These are phyloP conservation scores for Chlorencoelia australis DNA, from an alignment of 2,329 filamentous ascomycete species.

Conservation along the genomic window DNA sequence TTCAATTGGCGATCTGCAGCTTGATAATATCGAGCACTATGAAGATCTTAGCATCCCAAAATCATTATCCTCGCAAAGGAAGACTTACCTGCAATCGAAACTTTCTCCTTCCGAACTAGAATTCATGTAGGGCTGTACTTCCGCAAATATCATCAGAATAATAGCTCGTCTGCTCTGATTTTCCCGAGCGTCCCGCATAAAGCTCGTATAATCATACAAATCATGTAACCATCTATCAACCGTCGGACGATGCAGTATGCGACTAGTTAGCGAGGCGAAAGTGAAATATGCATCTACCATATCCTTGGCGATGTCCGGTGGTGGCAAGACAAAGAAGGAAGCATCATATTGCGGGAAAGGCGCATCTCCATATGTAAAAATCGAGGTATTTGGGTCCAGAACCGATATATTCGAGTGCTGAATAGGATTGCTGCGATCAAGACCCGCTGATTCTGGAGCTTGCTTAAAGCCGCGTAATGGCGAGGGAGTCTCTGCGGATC, in stretches of 20 bases:
- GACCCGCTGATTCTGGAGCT: too few relatives aligned
- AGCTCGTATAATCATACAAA: slow-evolving; percentile 35
- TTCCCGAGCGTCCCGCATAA: slow-evolving; percentile 31
- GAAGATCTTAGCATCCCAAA: slow-evolving; percentile 9
- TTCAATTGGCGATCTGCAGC: slow-evolving; percentile 25
- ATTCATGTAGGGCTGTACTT: slow-evolving; percentile 34
- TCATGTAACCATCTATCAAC: slow-evolving; percentile 39
- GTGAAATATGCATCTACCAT: slow-evolving; percentile 46
- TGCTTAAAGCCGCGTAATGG: too few relatives aligned
- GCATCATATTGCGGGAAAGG: slow-evolving; percentile 36
- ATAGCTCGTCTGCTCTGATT: slow-evolving; percentile 30
- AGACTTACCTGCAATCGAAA: too few relatives aligned
- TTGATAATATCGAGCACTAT: slow-evolving; percentile 20
- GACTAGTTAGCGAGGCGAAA: slow-evolving; percentile 49
- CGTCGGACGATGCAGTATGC: slow-evolving; percentile 45
- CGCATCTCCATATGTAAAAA: slow-evolving; percentile 24
- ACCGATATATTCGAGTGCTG: too few relatives aligned
- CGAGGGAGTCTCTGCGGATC: too few relatives aligned
- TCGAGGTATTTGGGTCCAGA: slow-evolving; percentile 32
- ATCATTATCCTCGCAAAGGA: too few relatives aligned
- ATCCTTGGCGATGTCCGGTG: slow-evolving; percentile 10
- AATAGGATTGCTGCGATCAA: slow-evolving; percentile 13
- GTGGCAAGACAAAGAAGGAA: slow-evolving; percentile 32
- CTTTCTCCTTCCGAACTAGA: too few relatives aligned
- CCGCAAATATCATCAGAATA: slow-evolving; percentile 42